A percentile compares a stretch with the other conserved stretches of the same genome.
Evolutionary conservation across 768 basidiomycete genomes (phyloP).

Genomic region (Tylopilus sp.): DNA sequence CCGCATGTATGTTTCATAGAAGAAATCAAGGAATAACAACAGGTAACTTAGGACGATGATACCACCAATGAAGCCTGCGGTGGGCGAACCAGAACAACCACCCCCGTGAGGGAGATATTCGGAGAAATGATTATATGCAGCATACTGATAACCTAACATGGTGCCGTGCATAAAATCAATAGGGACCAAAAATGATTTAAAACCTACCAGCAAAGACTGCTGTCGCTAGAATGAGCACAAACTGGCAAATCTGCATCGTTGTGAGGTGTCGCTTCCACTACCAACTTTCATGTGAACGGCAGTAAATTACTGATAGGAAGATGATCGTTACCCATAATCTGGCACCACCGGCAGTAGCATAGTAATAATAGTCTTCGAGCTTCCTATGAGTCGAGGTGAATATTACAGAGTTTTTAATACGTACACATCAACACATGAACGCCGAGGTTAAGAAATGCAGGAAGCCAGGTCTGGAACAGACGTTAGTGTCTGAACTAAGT

Average conservation of each 20-base stretch:
- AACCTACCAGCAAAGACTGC: conserved; percentile 13
- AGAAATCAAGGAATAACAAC: conserved; percentile 22
- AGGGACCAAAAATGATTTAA: not conserved
- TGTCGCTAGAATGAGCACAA: conserved; percentile 13
- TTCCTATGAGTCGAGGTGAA: not conserved
- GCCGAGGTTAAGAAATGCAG: conserved; percentile 80
- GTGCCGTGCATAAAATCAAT: not conserved
- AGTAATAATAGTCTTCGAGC: conserved; percentile 90
- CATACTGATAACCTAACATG: conserved; percentile 16
- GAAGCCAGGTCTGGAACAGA: conserved; percentile 76
- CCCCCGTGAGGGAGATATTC: conserved; percentile 15
- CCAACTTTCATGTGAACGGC: not conserved
- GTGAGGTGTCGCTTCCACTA: conserved; percentile 28
- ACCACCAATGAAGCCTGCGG: conserved; percentile 9
- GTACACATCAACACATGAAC: conserved; percentile 97
- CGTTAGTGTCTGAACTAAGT: not conserved
- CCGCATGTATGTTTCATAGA: conserved; percentile 14
- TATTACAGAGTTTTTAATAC: conserved; percentile 26
- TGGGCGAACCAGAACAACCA: conserved; percentile 12
- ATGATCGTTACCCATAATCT: conserved; percentile 15
- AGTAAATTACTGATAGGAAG: not conserved
- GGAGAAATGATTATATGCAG: conserved; percentile 19
- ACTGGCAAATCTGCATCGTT: conserved; percentile 22
- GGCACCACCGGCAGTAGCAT: conserved; percentile 74
- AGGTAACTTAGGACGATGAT: conserved; percentile 19